Conservation (phyloP, 2,329 filamentous ascomycete species). For the Talaromyces sp. region DNA sequence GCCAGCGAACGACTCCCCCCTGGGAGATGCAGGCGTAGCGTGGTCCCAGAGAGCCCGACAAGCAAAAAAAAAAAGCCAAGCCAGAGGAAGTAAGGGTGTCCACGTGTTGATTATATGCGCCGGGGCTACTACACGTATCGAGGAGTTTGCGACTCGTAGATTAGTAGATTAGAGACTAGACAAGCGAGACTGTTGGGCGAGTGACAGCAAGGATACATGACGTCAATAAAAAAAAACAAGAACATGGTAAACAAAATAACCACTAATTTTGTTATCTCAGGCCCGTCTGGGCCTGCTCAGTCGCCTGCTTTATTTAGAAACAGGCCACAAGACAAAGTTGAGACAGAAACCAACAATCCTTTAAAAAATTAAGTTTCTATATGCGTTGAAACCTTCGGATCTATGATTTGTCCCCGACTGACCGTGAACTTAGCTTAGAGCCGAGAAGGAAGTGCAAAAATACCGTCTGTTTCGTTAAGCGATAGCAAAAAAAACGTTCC, state of each 20-base stretch:
- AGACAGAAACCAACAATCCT: neutral
- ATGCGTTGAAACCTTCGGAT: too few relatives aligned
- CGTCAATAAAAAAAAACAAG: neutral
- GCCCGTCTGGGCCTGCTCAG: neutral
- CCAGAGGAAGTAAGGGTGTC: conserved; percentile 3
- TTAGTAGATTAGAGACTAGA: too few relatives aligned
- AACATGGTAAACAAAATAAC: neutral
- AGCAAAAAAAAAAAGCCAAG: neutral
- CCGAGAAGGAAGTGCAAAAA: neutral
- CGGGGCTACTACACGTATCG: neutral
- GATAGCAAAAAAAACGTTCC: neutral
- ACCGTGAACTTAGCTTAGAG: too few relatives aligned
- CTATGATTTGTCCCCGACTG: too few relatives aligned
- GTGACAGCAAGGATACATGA: neutral
- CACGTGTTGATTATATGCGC: conserved; percentile 2
- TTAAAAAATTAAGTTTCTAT: too few relatives aligned
- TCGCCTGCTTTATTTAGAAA: neutral
- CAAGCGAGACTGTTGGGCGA: neutral
- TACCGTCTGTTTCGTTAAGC: neutral
- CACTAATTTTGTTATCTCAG: neutral
- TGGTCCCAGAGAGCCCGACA: neutral
- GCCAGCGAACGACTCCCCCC: neutral
- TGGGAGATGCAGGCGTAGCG: conserved; percentile 5
- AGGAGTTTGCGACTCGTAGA: too few relatives aligned
- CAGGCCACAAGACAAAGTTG: neutral